These are phyloP conservation scores for Astragalus glycyphyllos DNA, from an alignment of 306 rosid species.

Conservation along the genomic window DNA sequence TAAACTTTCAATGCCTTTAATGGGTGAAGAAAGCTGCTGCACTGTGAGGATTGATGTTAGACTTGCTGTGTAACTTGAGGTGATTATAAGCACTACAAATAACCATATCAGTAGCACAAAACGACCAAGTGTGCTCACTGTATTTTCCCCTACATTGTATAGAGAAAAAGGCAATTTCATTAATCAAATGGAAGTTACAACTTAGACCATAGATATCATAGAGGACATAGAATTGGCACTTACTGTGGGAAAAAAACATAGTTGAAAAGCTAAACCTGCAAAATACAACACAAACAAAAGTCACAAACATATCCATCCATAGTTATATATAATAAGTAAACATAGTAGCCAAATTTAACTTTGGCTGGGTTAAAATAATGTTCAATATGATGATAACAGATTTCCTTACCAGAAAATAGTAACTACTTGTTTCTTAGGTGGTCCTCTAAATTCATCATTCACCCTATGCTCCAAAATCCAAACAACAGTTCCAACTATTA, in stretches of 20 bases:
- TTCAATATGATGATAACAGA: neutral
- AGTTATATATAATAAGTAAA: neutral
- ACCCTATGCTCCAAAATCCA: constrained; percentile 96
- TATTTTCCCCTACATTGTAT: constrained; percentile 74
- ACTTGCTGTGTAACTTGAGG: constrained; percentile 96
- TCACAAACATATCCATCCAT: constrained; percentile 31
- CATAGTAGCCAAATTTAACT: constrained; percentile 19
- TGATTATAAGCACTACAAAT: constrained; percentile 91
- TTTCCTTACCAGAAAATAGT: constrained; percentile 77
- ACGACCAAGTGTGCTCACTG: constrained; percentile 92
- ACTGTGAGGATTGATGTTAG: constrained; percentile 98
- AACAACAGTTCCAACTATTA: constrained; percentile 78
- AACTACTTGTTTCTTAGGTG: constrained; percentile 77
- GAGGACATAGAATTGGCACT: constrained; percentile 47
- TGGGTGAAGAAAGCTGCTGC: constrained; percentile 74
- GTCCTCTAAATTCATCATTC: constrained; percentile 93
- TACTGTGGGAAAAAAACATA: constrained; percentile 86
- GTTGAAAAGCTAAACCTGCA: constrained; percentile 90
- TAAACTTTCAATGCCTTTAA: constrained; percentile 83
- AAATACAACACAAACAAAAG: constrained; percentile 12
- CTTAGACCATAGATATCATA: constrained; percentile 12
- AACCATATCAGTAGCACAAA: constrained; percentile 84
- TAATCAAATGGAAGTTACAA: constrained; percentile 38
- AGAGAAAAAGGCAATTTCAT: constrained; percentile 1
- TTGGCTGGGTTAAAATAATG: neutral